These are phyloP conservation scores for Alternaria conjuncta DNA, from an alignment of 2,329 filamentous ascomycete genomes.

Conservation along the genomic window DNA sequence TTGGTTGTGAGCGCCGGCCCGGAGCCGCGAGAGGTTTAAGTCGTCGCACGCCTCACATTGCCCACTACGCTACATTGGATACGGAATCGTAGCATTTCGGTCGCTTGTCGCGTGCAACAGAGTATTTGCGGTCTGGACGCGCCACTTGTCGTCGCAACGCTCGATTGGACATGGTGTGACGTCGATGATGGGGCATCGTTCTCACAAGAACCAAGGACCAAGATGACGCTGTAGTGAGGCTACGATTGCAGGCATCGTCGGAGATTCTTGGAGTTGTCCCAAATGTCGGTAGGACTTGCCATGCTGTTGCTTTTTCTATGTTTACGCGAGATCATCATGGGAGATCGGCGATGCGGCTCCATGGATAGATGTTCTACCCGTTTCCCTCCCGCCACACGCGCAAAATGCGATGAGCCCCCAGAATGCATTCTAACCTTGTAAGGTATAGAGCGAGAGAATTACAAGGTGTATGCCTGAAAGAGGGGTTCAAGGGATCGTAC, in stretches of 20 bases:
- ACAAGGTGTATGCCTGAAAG: constrained; percentile 19
- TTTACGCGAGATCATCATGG: constrained; percentile 16
- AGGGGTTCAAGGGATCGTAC: neutral
- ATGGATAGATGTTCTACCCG: constrained; percentile 16
- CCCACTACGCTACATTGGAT: constrained; percentile 20
- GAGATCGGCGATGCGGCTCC: constrained; percentile 29
- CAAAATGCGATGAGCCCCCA: constrained; percentile 24
- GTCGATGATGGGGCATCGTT: constrained; percentile 15
- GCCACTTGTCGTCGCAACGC: constrained; percentile 36
- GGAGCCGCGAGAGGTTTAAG: constrained; percentile 33
- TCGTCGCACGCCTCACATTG: constrained; percentile 41
- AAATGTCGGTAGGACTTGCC: constrained; percentile 10
- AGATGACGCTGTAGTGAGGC: constrained; percentile 16
- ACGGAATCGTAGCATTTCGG: constrained; percentile 21
- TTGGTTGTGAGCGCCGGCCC: constrained; percentile 40
- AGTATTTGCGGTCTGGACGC: constrained; percentile 33
- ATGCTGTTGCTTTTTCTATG: constrained; percentile 21
- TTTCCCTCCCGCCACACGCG: constrained; percentile 40
- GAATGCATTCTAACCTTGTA: constrained; percentile 10
- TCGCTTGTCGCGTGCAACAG: constrained; percentile 31
- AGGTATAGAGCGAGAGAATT: constrained; percentile 13
- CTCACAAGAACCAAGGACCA: constrained; percentile 6
- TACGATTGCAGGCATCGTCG: constrained; percentile 16
- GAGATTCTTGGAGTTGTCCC: constrained; percentile 3
- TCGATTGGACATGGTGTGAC: constrained; percentile 31